Percentiles rank a stretch among this genome's conserved stretches.
Evolutionary conservation across 129 eudicot species (phyloP).

Genomic region (Flaveria linearis): DNA sequence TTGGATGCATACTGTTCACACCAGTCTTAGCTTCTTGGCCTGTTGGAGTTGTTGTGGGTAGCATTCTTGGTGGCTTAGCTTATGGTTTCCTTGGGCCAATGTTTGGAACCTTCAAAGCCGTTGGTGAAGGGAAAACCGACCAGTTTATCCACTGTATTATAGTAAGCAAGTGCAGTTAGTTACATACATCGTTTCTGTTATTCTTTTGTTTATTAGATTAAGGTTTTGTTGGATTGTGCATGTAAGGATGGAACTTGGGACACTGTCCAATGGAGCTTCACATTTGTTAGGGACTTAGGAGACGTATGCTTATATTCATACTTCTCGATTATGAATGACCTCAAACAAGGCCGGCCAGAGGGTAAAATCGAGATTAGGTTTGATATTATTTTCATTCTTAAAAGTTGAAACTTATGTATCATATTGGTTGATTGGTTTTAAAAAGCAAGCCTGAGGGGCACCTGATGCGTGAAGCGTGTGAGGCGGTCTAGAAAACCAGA

Average conservation of each 20-base stretch:
- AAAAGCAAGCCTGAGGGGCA: background rate
- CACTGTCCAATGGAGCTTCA: constrained; percentile 62
- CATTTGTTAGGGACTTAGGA: constrained; percentile 63
- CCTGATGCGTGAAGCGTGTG: no score
- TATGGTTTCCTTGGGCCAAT: constrained; percentile 89
- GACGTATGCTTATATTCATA: constrained; percentile 73
- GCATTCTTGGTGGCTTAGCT: constrained; percentile 76
- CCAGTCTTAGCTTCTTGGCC: constrained; percentile 62
- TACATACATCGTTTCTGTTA: background rate
- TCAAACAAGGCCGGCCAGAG: constrained; percentile 55
- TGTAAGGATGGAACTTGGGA: constrained; percentile 89
- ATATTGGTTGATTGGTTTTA: background rate
- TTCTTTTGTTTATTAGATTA: constrained; percentile 8
- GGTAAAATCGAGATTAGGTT: constrained; percentile 80
- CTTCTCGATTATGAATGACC: constrained; percentile 71
- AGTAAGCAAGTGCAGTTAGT: constrained; percentile 38
- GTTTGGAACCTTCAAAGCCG: constrained; percentile 88
- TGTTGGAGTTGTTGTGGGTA: constrained; percentile 44
- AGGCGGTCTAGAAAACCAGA: no score
- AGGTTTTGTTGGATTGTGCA: background rate
- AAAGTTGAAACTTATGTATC: background rate
- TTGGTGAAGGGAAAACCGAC: constrained; percentile 78
- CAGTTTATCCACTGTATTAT: constrained; percentile 60
- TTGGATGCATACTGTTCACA: constrained; percentile 49
- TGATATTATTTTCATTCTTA: constrained; percentile 20